Conservation (phyloP, 2,329 filamentous ascomycete species). For the Conoideocrella luteorostrata region DNA sequence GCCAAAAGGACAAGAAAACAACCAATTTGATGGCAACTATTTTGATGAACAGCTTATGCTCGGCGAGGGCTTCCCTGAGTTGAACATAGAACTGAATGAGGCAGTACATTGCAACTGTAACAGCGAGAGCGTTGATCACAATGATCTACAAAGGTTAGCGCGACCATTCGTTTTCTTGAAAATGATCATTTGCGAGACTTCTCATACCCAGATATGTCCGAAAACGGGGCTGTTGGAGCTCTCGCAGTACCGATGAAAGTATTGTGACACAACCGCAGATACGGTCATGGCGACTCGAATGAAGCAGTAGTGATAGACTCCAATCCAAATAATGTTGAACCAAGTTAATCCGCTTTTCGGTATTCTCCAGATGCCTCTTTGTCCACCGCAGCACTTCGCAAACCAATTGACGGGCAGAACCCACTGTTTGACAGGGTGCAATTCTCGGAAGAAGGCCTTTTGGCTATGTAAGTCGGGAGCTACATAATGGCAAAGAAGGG, state of each 20-base stretch:
- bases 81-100: slow-evolving; percentile 83
- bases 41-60: slow-evolving; percentile 71
- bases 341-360: slow-evolving; percentile 77
- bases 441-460: slow-evolving; percentile 70
- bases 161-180: not conserved
- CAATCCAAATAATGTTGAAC: slow-evolving; percentile 84
- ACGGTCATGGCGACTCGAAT: slow-evolving; percentile 75
- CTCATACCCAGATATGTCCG: slow-evolving; percentile 72
- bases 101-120: slow-evolving; percentile 82
- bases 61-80: slow-evolving; percentile 59
- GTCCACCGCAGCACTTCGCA: slow-evolving; percentile 62
- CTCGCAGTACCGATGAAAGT: slow-evolving; percentile 67
- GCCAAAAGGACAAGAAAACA: slow-evolving; percentile 90
- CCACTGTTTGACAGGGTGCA: slow-evolving; percentile 64
- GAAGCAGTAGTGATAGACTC: slow-evolving; percentile 81
- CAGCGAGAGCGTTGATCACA: slow-evolving; percentile 62
- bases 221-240: slow-evolving; percentile 71
- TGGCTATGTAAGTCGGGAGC: slow-evolving; percentile 72
- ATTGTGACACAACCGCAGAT: slow-evolving; percentile 66
- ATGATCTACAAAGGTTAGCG: slow-evolving; percentile 41
- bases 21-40: slow-evolving; percentile 83
- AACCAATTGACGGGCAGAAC: slow-evolving; percentile 67
- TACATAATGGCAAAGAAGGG: slow-evolving; percentile 73
- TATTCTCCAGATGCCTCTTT: slow-evolving; percentile 63
- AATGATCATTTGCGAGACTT: not conserved